These are phyloP conservation scores for Sphagnum magellanicum DNA, from an alignment of 228 moss, liverwort and hornwort genomes.

Conservation along the genomic window DNA sequence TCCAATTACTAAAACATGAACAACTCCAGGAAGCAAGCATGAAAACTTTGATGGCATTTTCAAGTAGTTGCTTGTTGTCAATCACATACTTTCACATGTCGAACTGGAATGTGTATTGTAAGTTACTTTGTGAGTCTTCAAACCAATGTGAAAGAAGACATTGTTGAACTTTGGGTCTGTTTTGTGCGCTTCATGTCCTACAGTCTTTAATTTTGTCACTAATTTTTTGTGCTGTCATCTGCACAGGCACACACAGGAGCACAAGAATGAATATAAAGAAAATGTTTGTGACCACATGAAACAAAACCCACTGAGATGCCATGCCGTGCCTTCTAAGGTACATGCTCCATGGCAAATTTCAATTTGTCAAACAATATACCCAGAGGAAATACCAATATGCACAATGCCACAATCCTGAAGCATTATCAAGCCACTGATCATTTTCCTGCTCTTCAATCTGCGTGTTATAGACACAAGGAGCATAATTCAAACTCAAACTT, in stretches of 20 bases:
- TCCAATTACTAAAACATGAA: too few relatives aligned
- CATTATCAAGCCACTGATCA: constrained; percentile 70
- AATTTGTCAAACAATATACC: constrained; percentile 64
- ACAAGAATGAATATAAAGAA: too few relatives aligned
- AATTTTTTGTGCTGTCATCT: too few relatives aligned
- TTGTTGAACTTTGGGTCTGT: background rate
- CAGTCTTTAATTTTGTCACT: background rate
- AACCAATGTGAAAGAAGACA: too few relatives aligned
- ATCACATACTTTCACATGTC: too few relatives aligned
- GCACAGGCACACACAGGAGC: too few relatives aligned
- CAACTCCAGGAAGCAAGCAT: too few relatives aligned
- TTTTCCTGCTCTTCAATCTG: constrained; percentile 99
- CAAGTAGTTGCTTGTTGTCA: too few relatives aligned
- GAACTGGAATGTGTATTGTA: too few relatives aligned
- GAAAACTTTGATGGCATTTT: too few relatives aligned
- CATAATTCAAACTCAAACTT: background rate
- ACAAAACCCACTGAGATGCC: background rate
- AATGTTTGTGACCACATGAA: background rate
- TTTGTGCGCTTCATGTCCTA: background rate
- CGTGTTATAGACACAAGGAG: constrained; percentile 51
- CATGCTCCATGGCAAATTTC: constrained; percentile 3
- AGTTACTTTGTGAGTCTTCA: too few relatives aligned
- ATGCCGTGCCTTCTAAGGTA: background rate
- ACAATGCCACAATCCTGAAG: constrained; percentile 78
- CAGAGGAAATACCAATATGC: constrained; percentile 66